A percentile compares a stretch with the other conserved stretches of the same genome.
Conservation (phyloP, 257 asterid species). For the Fraxinus excelsior region DNA sequence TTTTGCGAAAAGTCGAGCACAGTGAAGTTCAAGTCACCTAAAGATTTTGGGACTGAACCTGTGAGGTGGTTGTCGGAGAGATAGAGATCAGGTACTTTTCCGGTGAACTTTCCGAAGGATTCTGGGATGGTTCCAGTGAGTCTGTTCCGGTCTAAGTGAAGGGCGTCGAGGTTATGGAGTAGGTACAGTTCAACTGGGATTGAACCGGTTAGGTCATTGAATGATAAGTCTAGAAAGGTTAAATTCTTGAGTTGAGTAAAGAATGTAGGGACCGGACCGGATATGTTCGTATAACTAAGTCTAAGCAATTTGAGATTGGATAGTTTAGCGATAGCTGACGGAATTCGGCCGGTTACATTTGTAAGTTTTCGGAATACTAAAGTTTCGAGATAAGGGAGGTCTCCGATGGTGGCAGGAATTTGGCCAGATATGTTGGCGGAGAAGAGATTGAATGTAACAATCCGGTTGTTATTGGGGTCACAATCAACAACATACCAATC, state of each 20-base stretch:
- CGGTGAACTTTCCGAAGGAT: conserved; percentile 36
- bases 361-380: conserved; percentile 21
- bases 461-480: conserved; percentile 48
- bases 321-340: conserved; percentile 34
- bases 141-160: conserved; percentile 37
- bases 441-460: conserved; percentile 31
- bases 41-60: conserved; percentile 35
- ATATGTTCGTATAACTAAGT: conserved; percentile 32
- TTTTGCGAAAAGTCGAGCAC: conserved; percentile 40
- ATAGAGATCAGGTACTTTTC: conserved; percentile 26
- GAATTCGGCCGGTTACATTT: conserved; percentile 40
- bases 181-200: conserved; percentile 39
- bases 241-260: conserved; percentile 39
- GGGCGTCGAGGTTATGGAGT: conserved; percentile 36
- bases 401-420: conserved; percentile 52
- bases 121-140: conserved; percentile 54
- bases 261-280: conserved; percentile 47
- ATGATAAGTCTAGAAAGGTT: conserved; percentile 21
- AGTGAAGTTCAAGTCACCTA: conserved; percentile 31
- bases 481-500: conserved; percentile 46
- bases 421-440: conserved; percentile 44
- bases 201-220: conserved; percentile 37
- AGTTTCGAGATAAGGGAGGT: conserved; percentile 36
- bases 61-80: conserved; percentile 47
- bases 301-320: conserved; percentile 27